Conservation (phyloP, 2,329 filamentous ascomycete genomes). For the Microdochium paspali region DNA sequence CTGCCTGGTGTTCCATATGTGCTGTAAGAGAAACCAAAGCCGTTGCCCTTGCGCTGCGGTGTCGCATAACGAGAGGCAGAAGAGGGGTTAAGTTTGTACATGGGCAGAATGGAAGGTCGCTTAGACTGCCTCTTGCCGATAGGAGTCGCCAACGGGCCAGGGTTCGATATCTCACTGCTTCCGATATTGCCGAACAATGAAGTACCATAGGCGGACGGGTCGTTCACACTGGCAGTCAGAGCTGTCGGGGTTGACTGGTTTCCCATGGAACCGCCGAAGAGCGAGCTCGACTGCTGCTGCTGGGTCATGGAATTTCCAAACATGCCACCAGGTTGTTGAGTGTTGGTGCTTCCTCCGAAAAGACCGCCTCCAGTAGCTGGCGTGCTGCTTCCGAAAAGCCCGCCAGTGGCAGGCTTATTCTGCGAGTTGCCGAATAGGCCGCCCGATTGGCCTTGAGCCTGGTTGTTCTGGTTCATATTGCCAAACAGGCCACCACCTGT, state of each 20-base stretch:
- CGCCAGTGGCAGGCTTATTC: slow-evolving; percentile 34
- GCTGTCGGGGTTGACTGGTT: slow-evolving; percentile 45
- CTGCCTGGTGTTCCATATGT: slow-evolving; percentile 77
- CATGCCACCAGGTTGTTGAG: slow-evolving; percentile 30
- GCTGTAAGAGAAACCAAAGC: slow-evolving; percentile 89
- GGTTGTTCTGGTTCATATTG: slow-evolving; percentile 17
- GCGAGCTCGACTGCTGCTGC: slow-evolving; percentile 41
- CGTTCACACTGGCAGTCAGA: slow-evolving; percentile 70
- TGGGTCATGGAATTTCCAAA: slow-evolving; percentile 40
- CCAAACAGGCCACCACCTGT: slow-evolving; percentile 44
- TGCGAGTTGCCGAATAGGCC: slow-evolving; percentile 41
- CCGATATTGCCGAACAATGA: slow-evolving; percentile 73
- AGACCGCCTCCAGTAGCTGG: slow-evolving; percentile 37
- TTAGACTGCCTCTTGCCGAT: slow-evolving; percentile 67
- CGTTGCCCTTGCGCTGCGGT: slow-evolving; percentile 73
- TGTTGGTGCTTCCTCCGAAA: slow-evolving; percentile 41
- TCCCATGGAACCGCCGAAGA: slow-evolving; percentile 48
- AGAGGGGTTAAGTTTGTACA: slow-evolving; percentile 78
- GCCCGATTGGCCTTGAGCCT: slow-evolving; percentile 23
- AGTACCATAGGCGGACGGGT: slow-evolving; percentile 81
- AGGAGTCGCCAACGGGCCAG: slow-evolving; percentile 86
- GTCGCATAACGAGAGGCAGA: slow-evolving; percentile 73
- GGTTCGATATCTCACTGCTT: slow-evolving; percentile 54
- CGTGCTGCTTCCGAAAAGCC: slow-evolving; percentile 38
- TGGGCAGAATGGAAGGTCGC: slow-evolving; percentile 70